Conservation (phyloP, 2,329 filamentous ascomycete genomes). For the Cladosporium sp. region DNA sequence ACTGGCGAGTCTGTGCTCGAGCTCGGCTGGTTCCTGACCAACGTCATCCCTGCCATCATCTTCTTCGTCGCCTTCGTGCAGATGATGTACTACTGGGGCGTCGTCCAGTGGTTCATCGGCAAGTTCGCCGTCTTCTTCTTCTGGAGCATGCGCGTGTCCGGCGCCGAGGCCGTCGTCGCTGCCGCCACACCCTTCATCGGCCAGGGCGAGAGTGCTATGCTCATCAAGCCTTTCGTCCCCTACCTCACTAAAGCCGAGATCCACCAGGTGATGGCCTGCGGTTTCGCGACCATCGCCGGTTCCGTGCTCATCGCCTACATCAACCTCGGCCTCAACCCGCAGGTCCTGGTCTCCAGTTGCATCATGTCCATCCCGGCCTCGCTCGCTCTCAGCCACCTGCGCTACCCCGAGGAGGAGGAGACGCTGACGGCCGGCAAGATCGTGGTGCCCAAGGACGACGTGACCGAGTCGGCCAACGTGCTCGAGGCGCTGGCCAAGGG, state of each 20-base stretch:
- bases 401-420: conserved; percentile 83
- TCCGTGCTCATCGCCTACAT: conserved; percentile 85
- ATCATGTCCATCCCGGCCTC: conserved; percentile 95
- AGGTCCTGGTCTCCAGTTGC: conserved; percentile 82
- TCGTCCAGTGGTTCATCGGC: conserved; percentile 81
- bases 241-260: conserved; percentile 82
- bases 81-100: conserved; percentile 71
- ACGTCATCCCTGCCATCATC: conserved; percentile 84
- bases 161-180: conserved; percentile 88
- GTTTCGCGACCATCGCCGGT: conserved; percentile 87
- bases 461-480: conserved; percentile 69
- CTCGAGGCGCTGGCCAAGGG: conserved; percentile 82
- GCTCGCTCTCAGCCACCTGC: conserved; percentile 80
- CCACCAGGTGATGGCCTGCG: conserved; percentile 88
- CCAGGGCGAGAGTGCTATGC: conserved; percentile 88
- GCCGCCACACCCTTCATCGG: conserved; percentile 91
- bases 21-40: conserved; percentile 63
- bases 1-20: conserved; percentile 43
- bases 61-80: conserved; percentile 95
- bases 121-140: conserved; percentile 91
- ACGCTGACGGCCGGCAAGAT: conserved; percentile 76
- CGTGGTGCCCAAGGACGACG: conserved; percentile 71
- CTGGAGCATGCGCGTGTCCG: conserved; percentile 80
- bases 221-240: conserved; percentile 79
- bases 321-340: conserved; percentile 70